Base-by-base conservation (phyloP, 257 asterid species). In the Asclepias syriaca region DNA sequence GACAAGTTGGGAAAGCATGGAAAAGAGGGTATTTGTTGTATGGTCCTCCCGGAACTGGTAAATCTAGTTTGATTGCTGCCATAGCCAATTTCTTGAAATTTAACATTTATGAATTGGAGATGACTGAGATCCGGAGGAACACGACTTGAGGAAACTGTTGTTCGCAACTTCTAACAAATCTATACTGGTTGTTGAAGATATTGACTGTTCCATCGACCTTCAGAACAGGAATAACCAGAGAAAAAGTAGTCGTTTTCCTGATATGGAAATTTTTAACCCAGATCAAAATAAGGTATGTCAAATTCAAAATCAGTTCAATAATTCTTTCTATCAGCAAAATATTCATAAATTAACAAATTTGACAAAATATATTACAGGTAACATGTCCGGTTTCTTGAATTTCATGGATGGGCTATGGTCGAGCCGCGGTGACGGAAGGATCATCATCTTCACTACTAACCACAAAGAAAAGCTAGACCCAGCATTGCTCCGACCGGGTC, bases 21-120 rank as follows among this genome's bases (percentile, higher is more conserved):
- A 90, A 88, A 69, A 80, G 96, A 77, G 96, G 96, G 58, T 87
- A 87, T 54, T 74, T 90, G 85, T 24, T 90, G 83, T 85, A 88
- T 66, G 96, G 95, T 12, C 96, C 92, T 54, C 96, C 95, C 2
- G 92, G 96, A 74, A 90, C 96, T 0, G 95, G 92, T 12, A 88
- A 88, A 81, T 90, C 96, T 22, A 90, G 96, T 77, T 64, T 90
- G 84, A 83, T 90, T 24, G 95, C 96, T 2, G 92, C 96, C 14
- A 86, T 90, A 80, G 96, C 96, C 11, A 90, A 90, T 78, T 71
- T 82, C 63, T 77, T 90, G 83, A 85, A 86, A 6, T 90, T 87
- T 15, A 90, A 90, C 70, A 78, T 90, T 1, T 90, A 88, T 66
- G 96, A 90, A 80, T 74, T 88, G 81, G 91, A 90, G 83, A 60